These are phyloP conservation scores for Flaveria bidentis DNA, from an alignment of 129 eudicot species.

Conservation along the genomic window DNA sequence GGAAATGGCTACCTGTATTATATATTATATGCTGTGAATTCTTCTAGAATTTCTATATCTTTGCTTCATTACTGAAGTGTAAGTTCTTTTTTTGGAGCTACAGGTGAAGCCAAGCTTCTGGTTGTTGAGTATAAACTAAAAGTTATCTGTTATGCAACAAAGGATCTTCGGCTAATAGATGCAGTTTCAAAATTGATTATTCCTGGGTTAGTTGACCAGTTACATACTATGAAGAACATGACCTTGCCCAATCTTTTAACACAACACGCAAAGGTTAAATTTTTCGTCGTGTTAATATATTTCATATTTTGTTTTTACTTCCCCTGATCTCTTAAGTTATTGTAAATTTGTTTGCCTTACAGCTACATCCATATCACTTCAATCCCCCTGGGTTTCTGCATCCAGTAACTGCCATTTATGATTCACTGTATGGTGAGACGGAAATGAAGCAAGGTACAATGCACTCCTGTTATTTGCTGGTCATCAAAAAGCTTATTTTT, in stretches of 20 bases:
- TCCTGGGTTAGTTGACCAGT: slow-evolving; percentile 86
- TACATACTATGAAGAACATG: slow-evolving; percentile 63
- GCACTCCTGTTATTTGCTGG: neutral
- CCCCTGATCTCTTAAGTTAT: slow-evolving; percentile 14
- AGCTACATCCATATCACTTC: slow-evolving; percentile 88
- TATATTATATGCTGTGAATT: neutral
- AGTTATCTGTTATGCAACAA: slow-evolving; percentile 80
- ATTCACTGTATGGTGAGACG: slow-evolving; percentile 81
- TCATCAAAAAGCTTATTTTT: slow-evolving; percentile 18
- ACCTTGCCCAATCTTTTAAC: slow-evolving; percentile 56
- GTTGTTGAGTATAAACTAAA: slow-evolving; percentile 73
- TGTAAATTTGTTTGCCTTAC: slow-evolving; percentile 34
- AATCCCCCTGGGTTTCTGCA: slow-evolving; percentile 76
- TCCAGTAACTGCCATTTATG: slow-evolving; percentile 84
- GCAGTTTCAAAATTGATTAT: slow-evolving; percentile 70
- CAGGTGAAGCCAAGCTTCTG: slow-evolving; percentile 63
- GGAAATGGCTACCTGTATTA: slow-evolving; percentile 5
- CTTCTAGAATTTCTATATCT: neutral
- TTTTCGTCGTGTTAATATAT: neutral
- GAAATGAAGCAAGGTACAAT: slow-evolving; percentile 88
- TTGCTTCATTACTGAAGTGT: neutral
- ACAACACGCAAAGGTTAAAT: slow-evolving; percentile 64
- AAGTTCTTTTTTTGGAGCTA: slow-evolving; percentile 42
- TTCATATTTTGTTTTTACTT: neutral
- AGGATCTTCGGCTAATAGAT: slow-evolving; percentile 52